Conservation (phyloP, 768 basidiomycete genomes). For the Flagelloscypha sp. region DNA sequence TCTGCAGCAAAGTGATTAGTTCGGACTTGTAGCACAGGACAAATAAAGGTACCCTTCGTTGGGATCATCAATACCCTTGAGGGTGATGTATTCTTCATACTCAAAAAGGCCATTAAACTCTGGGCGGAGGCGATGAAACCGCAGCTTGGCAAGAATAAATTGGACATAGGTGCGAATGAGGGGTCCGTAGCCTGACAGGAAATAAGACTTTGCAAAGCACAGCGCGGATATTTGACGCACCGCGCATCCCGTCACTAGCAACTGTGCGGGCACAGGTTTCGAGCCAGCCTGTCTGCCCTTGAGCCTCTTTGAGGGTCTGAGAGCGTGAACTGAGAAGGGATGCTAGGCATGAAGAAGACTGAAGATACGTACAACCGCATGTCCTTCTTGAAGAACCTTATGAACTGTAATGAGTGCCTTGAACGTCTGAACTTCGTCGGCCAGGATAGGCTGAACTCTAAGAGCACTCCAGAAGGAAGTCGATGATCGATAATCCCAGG, state of each 20-base stretch:
- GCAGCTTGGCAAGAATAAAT: constrained; percentile 89
- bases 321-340: constrained; percentile 8
- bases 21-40: constrained; percentile 3
- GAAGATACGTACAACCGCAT: constrained; percentile 64
- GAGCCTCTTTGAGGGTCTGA: constrained; percentile 94
- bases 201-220: constrained; percentile 3
- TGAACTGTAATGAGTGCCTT: constrained; percentile 97
- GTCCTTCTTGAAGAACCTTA: constrained; percentile 96
- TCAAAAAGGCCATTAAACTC: constrained; percentile 99
- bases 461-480: constrained; percentile 97
- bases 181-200: constrained; percentile 70
- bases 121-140: constrained; percentile 90
- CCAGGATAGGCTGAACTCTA: constrained; percentile 91
- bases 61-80: constrained; percentile 97
- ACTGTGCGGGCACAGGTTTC: constrained; percentile 94
- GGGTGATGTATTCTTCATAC: constrained; percentile 95
- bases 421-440: constrained; percentile 98
- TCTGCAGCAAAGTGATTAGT: constrained; percentile 31
- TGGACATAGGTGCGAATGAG: constrained; percentile 95
- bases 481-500: constrained; percentile 98
- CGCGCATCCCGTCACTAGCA: constrained; percentile 62
- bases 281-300: constrained; percentile 94
- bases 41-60: constrained; percentile 76
- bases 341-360: constrained; percentile 2
- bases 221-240: constrained; percentile 28